Percentiles rank a stretch among this genome's conserved stretches.
phyloP scores from a whole-genome alignment of 176 grass and related monocot genomes.

The Oropetium thomaeum region DNA sequence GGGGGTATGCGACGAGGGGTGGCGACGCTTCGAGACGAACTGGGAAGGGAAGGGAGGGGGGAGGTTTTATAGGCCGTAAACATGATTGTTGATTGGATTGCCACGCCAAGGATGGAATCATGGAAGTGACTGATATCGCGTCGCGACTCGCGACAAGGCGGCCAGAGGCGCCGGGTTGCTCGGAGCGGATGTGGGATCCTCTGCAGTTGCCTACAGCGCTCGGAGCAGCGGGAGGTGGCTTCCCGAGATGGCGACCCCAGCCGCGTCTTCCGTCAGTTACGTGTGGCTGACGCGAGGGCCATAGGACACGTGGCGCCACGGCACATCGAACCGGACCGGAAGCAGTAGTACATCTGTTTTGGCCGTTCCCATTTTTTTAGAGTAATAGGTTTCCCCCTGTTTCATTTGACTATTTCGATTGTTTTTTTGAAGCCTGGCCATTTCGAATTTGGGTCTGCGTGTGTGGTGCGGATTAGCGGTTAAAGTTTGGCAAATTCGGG shows the following conservation, averaged over 20 bases:
- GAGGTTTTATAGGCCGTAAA: not conserved
- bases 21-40: conserved; percentile 27
- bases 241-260: not conserved
- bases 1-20: not conserved
- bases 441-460: too few relatives aligned
- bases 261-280: too few relatives aligned
- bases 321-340: too few relatives aligned
- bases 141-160: conserved; percentile 38
- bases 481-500: conserved; percentile 25
- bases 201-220: too few relatives aligned
- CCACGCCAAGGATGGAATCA: not conserved
- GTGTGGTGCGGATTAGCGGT: not conserved
- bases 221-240: not conserved
- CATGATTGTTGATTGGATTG: too few relatives aligned
- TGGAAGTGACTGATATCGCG: too few relatives aligned
- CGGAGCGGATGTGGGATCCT: too few relatives aligned
- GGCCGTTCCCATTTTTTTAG: too few relatives aligned
- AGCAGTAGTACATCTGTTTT: too few relatives aligned
- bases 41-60: not conserved
- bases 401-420: too few relatives aligned
- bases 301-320: not conserved
- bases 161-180: conserved; percentile 1
- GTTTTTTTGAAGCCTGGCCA: too few relatives aligned
- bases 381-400: too few relatives aligned
- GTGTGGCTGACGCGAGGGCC: not conserved